Conservation (phyloP, 2,329 filamentous ascomycete species). For the Venturiaceae sp. region DNA sequence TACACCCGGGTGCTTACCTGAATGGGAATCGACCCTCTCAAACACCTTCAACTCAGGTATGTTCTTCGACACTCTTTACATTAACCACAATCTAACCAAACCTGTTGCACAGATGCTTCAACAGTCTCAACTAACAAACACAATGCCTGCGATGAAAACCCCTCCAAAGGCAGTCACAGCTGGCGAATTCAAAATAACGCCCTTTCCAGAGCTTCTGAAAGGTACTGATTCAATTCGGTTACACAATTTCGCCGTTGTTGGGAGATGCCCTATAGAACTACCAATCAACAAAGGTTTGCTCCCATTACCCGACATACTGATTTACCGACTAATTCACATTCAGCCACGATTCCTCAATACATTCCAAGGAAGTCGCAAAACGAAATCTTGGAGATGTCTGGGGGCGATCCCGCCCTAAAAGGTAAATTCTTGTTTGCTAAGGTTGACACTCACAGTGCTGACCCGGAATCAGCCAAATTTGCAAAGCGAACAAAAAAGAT, state of each 20-base stretch:
- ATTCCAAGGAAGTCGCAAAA: constrained; percentile 34
- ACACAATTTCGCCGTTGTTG: constrained; percentile 33
- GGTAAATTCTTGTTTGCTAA: constrained; percentile 16
- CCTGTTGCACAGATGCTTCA: neutral
- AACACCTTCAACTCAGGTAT: neutral
- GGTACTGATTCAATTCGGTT: constrained; percentile 34
- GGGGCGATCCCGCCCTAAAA: constrained; percentile 29
- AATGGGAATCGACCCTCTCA: neutral
- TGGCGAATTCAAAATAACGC: constrained; percentile 28
- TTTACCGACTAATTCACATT: neutral
- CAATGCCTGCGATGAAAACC: neutral
- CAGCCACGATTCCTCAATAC: constrained; percentile 20
- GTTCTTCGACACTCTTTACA: neutral
- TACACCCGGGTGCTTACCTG: neutral
- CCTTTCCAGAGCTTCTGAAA: constrained; percentile 28
- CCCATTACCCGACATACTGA: neutral
- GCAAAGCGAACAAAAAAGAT: constrained; percentile 21
- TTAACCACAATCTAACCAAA: neutral
- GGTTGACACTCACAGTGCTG: constrained; percentile 10
- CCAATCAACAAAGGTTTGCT: constrained; percentile 34
- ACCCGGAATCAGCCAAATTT: constrained; percentile 18
- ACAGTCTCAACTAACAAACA: neutral
- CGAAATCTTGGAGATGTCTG: constrained; percentile 32
- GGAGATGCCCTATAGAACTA: constrained; percentile 29
- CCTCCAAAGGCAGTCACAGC: constrained; percentile 1